Evolutionary conservation across 106 monocot genomes (phyloP), one percentile per base, ranked within the genome.

Genomic region (Dendrobium officinale): DNA sequence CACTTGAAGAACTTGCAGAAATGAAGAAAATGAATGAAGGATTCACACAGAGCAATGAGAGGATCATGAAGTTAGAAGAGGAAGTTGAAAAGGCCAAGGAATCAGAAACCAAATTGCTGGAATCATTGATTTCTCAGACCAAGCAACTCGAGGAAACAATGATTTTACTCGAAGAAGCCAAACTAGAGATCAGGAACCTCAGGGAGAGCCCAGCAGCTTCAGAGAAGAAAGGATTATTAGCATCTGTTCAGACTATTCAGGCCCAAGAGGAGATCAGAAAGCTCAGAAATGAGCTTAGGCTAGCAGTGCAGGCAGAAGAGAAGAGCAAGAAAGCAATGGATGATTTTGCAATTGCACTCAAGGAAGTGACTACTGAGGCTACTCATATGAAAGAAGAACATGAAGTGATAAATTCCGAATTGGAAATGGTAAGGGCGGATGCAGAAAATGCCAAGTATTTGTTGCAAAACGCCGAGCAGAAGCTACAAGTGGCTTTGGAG

Each of bases 121-220:
- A 95, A 55, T 95, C 92, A 0, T 75, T 95, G 42, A 77, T 86
- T 33, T 88, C 82, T 20, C 92, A 92, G 75, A 95, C 92, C 1
- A 92, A 95, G 55, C 85, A 86, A 67, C 84, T 95, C 47, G 92
- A 92, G 84, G 82, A 88, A 68, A 86, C 95, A 5, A 95, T 89
- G 87, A 89, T 95, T 13, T 90, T 88, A 47, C 85, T 95, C 1
- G 95, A 95, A 64, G 95, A 95, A 79, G 88, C 90, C 18, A 95
- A 95, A 82, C 81, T 95, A 9, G 92, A 90, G 90, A 82, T 90
- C n/a, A 84, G 82, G 47, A 49, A 81, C 20, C 84, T 90, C 8
- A 73, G 75, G 27, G 85, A 90, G 45, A 90, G 45, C 59, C 79
- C 49, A 22, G 85, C 54, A 43, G 55, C 33, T 10, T 8, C 72